Evolutionary conservation across 805 yeast species (phyloP).

Genomic region (Kuraishia molischiana): DNA sequence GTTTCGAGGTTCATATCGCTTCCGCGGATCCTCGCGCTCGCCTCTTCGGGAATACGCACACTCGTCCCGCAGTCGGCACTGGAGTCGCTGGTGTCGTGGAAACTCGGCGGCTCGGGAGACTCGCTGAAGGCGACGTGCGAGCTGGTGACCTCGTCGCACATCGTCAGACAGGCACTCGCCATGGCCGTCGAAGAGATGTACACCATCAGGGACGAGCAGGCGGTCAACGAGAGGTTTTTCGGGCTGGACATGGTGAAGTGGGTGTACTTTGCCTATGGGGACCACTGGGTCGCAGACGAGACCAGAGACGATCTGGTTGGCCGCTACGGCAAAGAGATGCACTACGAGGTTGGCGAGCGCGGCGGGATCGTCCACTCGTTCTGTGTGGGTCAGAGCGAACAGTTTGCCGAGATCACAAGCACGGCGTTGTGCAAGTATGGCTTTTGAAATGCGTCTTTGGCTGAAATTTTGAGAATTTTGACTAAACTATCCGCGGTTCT

Average conservation of each 20-base stretch:
- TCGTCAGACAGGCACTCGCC: conserved; percentile 1
- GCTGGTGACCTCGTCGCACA: background rate
- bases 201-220: background rate
- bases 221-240: background rate
- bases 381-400: background rate
- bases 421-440: background rate
- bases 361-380: conserved; percentile 2
- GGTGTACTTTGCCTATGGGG: conserved; percentile 1
- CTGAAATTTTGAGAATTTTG: too few species aligned
- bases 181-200: conserved; percentile 1
- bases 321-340: background rate
- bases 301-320: background rate
- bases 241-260: background rate
- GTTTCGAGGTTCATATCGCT: background rate
- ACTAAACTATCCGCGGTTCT: too few species aligned
- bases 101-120: conserved; percentile 8
- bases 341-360: background rate
- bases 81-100: background rate
- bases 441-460: too few species aligned
- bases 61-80: background rate
- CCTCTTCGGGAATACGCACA: background rate
- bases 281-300: conserved; percentile 2
- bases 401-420: conserved; percentile 1
- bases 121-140: conserved; percentile 7
- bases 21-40: background rate